A percentile compares a stretch with the other conserved stretches of the same genome.
phyloP scores from a whole-genome alignment of 306 rosid species.

The Boehmeria nivea region DNA sequence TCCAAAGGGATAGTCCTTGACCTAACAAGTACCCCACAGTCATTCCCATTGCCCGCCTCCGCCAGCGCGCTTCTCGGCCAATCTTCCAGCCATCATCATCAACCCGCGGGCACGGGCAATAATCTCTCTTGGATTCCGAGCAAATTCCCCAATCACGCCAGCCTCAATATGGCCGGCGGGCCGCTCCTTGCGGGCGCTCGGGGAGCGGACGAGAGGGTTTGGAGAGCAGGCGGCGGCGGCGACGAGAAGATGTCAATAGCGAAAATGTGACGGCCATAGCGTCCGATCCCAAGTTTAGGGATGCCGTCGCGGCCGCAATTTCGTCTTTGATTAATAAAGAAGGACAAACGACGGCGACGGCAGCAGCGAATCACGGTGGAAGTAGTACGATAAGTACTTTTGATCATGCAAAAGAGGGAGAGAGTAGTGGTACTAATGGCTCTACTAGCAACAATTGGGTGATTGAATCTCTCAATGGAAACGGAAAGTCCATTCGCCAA shows the following conservation, averaged over 20 bases:
- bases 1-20: constrained; percentile 63
- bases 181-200: constrained; percentile 16
- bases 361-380: constrained; percentile 3
- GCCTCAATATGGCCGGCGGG: not conserved
- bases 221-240: not conserved
- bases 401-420: constrained; percentile 30
- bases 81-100: constrained; percentile 6
- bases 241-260: constrained; percentile 29
- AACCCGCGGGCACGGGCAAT: too few species aligned
- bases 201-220: constrained; percentile 10
- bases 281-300: constrained; percentile 86
- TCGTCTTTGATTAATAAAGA: constrained; percentile 67
- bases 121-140: constrained; percentile 46
- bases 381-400: constrained; percentile 3
- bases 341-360: constrained; percentile 5
- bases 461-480: constrained; percentile 36
- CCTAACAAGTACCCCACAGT: constrained; percentile 32
- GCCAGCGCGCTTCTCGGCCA: constrained; percentile 22
- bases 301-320: constrained; percentile 84
- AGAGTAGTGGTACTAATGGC: constrained; percentile 21
- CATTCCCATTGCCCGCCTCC: constrained; percentile 18
- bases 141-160: constrained; percentile 17
- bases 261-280: constrained; percentile 64
- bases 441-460: constrained; percentile 37
- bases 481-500: constrained; percentile 34